phyloP scores from a whole-genome alignment of 2,329 filamentous ascomycete genomes.

The Neopestalotiopsis rosae region DNA sequence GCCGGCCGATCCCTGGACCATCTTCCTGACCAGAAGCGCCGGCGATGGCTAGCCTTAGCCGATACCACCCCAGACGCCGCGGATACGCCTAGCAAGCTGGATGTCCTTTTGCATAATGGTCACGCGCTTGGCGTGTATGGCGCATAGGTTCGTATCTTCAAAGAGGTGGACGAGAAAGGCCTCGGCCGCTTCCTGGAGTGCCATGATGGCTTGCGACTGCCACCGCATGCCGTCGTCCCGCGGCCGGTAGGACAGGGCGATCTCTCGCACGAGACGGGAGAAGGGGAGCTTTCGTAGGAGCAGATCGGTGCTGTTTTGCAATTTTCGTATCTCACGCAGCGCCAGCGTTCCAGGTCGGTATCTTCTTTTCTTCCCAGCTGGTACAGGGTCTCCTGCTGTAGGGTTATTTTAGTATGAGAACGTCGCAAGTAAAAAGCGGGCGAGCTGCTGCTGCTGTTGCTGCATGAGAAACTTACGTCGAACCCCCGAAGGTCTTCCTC shows the following conservation, averaged over 20 bases:
- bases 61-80: conserved; percentile 76
- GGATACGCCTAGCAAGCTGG: conserved; percentile 83
- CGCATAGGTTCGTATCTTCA: conserved; percentile 94
- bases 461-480: conserved; percentile 43
- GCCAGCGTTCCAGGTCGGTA: conserved; percentile 84
- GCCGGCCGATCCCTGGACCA: background rate
- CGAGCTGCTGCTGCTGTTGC: conserved; percentile 13
- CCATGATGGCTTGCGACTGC: conserved; percentile 94
- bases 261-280: conserved; percentile 78
- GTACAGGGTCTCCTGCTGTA: conserved; percentile 75
- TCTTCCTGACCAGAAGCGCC: background rate
- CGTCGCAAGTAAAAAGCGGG: background rate
- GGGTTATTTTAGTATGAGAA: conserved; percentile 27
- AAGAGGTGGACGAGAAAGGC: conserved; percentile 97
- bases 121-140: conserved; percentile 94
- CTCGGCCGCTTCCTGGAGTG: conserved; percentile 94
- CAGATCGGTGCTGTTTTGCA: conserved; percentile 89
- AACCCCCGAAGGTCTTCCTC: conserved; percentile 9
- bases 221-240: conserved; percentile 78
- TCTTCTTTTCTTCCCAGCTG: conserved; percentile 64
- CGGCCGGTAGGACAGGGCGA: conserved; percentile 69
- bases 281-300: conserved; percentile 83
- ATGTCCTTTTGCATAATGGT: conserved; percentile 99
- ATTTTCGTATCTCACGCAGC: conserved; percentile 87
- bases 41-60: conserved; percentile 46